Evolutionary conservation across 768 basidiomycete species (phyloP).

Genomic region (Leccinum subtestaceum): DNA sequence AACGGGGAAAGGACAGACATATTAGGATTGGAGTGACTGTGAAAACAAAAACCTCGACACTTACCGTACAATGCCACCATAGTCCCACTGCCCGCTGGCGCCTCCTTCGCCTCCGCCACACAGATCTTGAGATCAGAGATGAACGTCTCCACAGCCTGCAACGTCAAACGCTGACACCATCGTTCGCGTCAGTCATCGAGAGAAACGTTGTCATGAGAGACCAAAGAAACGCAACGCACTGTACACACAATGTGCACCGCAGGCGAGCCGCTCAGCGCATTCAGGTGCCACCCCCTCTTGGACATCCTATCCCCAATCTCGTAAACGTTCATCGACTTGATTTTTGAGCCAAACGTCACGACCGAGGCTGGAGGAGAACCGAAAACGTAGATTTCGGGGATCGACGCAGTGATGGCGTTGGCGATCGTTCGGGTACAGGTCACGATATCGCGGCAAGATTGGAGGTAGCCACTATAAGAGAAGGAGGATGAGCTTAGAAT

Average conservation of each 20-base stretch:
- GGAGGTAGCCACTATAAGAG: slow-evolving; percentile 70
- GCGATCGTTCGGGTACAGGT: slow-evolving; percentile 68
- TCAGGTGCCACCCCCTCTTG: slow-evolving; percentile 88
- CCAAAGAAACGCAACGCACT: slow-evolving; percentile 44
- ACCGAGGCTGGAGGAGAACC: slow-evolving; percentile 90
- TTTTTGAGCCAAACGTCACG: slow-evolving; percentile 78
- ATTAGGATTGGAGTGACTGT: not conserved
- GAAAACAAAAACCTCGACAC: slow-evolving; percentile 22
- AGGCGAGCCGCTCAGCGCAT: slow-evolving; percentile 72
- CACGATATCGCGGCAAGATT: slow-evolving; percentile 83
- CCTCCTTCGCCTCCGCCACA: slow-evolving; percentile 64
- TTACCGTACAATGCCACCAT: slow-evolving; percentile 92
- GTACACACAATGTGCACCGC: slow-evolving; percentile 95
- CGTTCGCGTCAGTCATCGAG: not conserved
- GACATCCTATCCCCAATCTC: slow-evolving; percentile 91
- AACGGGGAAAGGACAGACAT: not conserved
- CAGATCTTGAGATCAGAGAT: slow-evolving; percentile 80
- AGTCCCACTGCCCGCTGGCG: slow-evolving; percentile 67
- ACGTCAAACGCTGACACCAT: slow-evolving; percentile 65
- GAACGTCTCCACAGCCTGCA: slow-evolving; percentile 71
- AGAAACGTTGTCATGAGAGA: not conserved
- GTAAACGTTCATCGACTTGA: slow-evolving; percentile 57
- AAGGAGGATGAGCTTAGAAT: not conserved
- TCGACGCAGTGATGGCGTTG: slow-evolving; percentile 57
- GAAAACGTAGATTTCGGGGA: slow-evolving; percentile 84